Percentiles rank a stretch among this genome's conserved stretches.
phyloP scores from a whole-genome alignment of 495 filamentous ascomycete genomes.

The Jackrogersella minutella region DNA sequence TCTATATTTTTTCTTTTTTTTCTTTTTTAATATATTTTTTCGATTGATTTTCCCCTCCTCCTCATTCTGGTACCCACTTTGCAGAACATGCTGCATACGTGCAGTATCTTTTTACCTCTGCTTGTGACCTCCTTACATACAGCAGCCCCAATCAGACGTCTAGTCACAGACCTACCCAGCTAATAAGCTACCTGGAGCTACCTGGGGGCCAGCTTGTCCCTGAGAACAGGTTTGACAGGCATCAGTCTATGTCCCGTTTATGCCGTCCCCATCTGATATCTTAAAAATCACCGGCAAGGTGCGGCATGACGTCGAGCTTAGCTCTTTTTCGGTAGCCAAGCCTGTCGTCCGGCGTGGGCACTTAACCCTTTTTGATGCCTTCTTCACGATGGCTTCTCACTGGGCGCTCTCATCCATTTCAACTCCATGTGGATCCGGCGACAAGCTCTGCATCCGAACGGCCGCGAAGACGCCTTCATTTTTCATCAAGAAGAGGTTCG shows the following conservation, averaged over 20 bases:
- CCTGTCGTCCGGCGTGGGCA: constrained; percentile 23
- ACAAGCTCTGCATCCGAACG: constrained; percentile 5
- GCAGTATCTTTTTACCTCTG: constrained; percentile 8
- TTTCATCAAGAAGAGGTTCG: constrained; percentile 6
- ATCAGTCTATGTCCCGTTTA: constrained; percentile 21
- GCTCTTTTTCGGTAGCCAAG: constrained; percentile 37
- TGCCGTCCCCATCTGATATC: constrained; percentile 33
- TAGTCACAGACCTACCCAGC: constrained; percentile 27
- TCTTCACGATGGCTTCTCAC: constrained; percentile 31
- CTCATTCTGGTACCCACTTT: constrained; percentile 28
- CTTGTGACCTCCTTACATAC: constrained; percentile 32
- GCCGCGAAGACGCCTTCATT: constrained; percentile 10
- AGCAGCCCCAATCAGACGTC: constrained; percentile 31
- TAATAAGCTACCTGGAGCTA: constrained; percentile 16
- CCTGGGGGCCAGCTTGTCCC: constrained; percentile 17
- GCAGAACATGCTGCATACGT: constrained; percentile 14
- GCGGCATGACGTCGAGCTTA: constrained; percentile 37
- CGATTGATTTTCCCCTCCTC: constrained; percentile 4
- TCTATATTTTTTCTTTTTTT: neutral
- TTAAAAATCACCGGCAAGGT: constrained; percentile 28
- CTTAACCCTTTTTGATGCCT: constrained; percentile 38
- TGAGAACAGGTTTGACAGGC: constrained; percentile 35
- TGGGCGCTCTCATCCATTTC: constrained; percentile 19
- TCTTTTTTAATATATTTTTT: constrained; percentile 11
- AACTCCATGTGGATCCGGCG: constrained; percentile 9